Percentiles rank a stretch among this genome's conserved stretches.
Conservation (phyloP, 2,329 filamentous ascomycete species). For the Phyllosticta paracitricarpa region DNA sequence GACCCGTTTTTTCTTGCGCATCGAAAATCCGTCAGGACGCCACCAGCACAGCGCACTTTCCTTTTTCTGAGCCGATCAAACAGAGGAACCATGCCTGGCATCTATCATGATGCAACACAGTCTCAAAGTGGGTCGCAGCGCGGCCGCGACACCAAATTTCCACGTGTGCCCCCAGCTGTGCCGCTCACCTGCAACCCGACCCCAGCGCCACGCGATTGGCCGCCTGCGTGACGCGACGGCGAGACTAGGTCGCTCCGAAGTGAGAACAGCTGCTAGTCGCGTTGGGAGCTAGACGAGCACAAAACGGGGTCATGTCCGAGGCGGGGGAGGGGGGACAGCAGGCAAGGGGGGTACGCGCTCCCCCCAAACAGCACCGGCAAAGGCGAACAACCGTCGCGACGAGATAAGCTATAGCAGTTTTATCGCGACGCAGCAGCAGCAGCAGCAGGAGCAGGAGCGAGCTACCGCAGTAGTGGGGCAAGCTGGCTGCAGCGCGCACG, state of each 20-base stretch:
- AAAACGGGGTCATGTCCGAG: neutral
- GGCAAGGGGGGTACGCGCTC: neutral
- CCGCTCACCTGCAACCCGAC: neutral
- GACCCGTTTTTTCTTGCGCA: neutral
- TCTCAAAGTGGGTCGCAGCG: neutral
- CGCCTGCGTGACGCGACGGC: neutral
- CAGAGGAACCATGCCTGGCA: neutral
- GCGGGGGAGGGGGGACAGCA: neutral
- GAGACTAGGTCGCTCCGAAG: neutral
- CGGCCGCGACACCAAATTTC: neutral
- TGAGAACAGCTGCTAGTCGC: neutral
- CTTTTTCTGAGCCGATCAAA: neutral
- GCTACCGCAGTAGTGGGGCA: neutral
- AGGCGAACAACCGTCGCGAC: neutral
- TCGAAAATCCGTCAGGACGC: neutral
- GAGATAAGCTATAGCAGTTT: neutral
- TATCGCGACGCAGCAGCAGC: neutral
- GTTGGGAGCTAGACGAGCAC: neutral
- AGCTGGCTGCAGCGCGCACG: neutral
- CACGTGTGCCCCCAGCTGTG: neutral
- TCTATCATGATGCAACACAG: neutral
- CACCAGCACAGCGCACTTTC: neutral
- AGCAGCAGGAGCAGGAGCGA: neutral
- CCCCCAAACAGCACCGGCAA: neutral
- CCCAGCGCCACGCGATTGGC: neutral